phyloP scores from a whole-genome alignment of 495 filamentous ascomycete species.

The Lepraria neglecta region DNA sequence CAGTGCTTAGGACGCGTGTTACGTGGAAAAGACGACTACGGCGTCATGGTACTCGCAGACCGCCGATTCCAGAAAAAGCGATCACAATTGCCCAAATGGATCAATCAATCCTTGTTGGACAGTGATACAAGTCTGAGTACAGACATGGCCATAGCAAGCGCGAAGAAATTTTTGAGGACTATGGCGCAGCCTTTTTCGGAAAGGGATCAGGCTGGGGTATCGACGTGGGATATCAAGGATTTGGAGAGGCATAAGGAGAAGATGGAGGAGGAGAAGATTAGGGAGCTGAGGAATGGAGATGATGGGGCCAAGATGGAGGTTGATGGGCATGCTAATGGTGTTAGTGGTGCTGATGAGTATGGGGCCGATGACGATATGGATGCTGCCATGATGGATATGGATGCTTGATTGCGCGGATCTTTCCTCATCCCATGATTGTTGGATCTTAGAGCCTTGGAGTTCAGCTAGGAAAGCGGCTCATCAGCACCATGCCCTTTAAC shows the following conservation, averaged over 20 bases:
- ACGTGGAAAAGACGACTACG: constrained; percentile 96
- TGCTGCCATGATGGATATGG: constrained; percentile 59
- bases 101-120: constrained; percentile 78
- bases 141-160: constrained; percentile 86
- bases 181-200: constrained; percentile 88
- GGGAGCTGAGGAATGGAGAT: constrained; percentile 34
- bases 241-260: constrained; percentile 72
- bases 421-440: too few relatives aligned
- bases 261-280: constrained; percentile 57
- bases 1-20: constrained; percentile 95
- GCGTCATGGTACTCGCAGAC: constrained; percentile 96
- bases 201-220: constrained; percentile 82
- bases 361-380: constrained; percentile 51
- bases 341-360: constrained; percentile 43
- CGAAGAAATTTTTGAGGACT: constrained; percentile 78
- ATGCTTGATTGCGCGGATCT: constrained; percentile 39
- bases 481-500: too few relatives aligned
- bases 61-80: constrained; percentile 85
- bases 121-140: constrained; percentile 82
- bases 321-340: constrained; percentile 18
- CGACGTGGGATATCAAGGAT: constrained; percentile 79
- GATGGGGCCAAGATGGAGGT: constrained; percentile 45
- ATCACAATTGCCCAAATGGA: constrained; percentile 92
- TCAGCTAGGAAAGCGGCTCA: too few relatives aligned
- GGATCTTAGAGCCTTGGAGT: too few relatives aligned